phyloP scores from a whole-genome alignment of 2,329 filamentous ascomycete genomes.

The Nothomitra cinnamomea region DNA sequence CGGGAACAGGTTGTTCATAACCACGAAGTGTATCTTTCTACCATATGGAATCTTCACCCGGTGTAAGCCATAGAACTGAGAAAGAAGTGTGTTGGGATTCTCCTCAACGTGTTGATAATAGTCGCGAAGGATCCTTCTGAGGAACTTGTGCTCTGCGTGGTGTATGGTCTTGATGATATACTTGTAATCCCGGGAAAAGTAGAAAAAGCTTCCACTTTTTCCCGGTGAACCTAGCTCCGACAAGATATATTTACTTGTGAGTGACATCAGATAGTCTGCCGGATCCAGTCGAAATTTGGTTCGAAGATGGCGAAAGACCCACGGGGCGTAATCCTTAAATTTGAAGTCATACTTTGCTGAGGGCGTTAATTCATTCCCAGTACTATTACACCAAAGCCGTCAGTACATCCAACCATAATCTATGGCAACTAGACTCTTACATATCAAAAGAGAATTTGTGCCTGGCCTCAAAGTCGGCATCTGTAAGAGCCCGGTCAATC shows the following conservation, averaged over 20 bases:
- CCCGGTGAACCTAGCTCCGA: conserved; percentile 93
- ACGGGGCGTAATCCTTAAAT: conserved; percentile 99
- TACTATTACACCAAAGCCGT: conserved; percentile 36
- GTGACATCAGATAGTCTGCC: conserved; percentile 92
- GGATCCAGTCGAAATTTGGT: conserved; percentile 81
- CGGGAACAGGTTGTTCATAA: conserved; percentile 99
- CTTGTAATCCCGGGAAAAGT: conserved; percentile 98
- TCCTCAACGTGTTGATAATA: conserved; percentile 87
- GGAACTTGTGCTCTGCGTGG: conserved; percentile 79
- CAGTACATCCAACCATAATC: conserved; percentile 6
- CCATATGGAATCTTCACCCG: conserved; percentile 97
- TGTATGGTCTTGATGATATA: conserved; percentile 99
- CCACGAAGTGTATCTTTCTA: conserved; percentile 96
- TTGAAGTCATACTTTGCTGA: conserved; percentile 99
- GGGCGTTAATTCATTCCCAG: conserved; percentile 90
- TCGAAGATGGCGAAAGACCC: conserved; percentile 91
- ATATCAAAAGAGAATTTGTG: conserved; percentile 99
- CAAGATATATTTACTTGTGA: conserved; percentile 96
- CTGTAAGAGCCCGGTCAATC: conserved; percentile 74
- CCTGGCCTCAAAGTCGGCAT: conserved; percentile 82
- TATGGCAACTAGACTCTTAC: conserved; percentile 33
- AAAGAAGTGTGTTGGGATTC: conserved; percentile 92
- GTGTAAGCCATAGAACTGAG: conserved; percentile 94
- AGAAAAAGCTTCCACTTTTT: conserved; percentile 98
- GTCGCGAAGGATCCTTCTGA: conserved; percentile 68